A percentile compares a stretch with the other conserved stretches of the same genome.
Evolutionary conservation across 2,329 filamentous ascomycete genomes (phyloP).

Genomic region (Apiospora malaysiana): DNA sequence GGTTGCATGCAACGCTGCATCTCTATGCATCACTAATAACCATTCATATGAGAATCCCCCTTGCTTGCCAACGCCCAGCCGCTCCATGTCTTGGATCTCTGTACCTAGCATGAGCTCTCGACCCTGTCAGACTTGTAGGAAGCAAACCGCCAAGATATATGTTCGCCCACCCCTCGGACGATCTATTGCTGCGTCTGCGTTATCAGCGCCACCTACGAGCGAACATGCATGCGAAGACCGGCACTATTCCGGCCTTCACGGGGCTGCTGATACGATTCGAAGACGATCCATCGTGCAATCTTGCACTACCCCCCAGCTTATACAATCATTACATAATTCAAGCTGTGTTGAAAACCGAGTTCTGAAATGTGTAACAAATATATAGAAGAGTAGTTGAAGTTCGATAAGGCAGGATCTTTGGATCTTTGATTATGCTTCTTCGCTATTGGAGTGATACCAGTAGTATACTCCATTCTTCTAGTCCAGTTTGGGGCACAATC

Average conservation of each 20-base stretch:
- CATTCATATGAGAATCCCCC: background rate
- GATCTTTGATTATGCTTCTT: no score
- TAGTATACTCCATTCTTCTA: background rate
- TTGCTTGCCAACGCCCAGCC: background rate
- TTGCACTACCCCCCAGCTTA: slow-evolving; percentile 1
- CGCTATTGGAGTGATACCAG: background rate
- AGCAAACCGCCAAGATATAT: slow-evolving; percentile 9
- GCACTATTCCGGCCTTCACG: background rate
- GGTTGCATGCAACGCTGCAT: background rate
- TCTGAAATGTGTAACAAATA: background rate
- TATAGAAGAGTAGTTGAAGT: background rate
- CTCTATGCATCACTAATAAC: background rate
- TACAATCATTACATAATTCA: slow-evolving; percentile 5
- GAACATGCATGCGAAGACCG: background rate
- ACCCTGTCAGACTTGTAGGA: background rate
- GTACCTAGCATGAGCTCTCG: background rate
- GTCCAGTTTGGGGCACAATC: background rate
- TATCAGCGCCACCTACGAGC: background rate
- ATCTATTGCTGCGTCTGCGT: background rate
- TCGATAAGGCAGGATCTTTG: background rate
- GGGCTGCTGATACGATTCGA: background rate
- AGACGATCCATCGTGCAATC: slow-evolving; percentile 2
- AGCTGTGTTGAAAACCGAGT: background rate
- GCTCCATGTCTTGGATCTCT: background rate
- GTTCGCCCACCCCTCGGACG: slow-evolving; percentile 1